Evolutionary conservation across 345 rosid genomes (phyloP).

Genomic region (Gossypium herbaceum): DNA sequence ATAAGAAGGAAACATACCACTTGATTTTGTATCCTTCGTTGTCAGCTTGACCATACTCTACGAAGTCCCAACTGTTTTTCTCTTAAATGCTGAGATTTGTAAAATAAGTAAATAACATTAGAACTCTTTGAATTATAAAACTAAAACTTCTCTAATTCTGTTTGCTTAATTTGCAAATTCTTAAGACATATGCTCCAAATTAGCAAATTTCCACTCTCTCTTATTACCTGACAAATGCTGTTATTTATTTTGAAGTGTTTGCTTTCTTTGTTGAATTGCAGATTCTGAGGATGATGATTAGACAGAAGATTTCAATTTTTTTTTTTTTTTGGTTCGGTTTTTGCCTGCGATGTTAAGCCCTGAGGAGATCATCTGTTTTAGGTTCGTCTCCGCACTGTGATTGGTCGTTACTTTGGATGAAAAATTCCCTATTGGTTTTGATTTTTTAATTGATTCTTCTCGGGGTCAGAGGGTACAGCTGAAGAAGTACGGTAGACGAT

Average conservation of each 20-base stretch:
- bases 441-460: constrained; percentile 16
- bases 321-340: constrained; percentile 5
- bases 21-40: not conserved
- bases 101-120: not conserved
- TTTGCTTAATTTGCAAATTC: constrained; percentile 1
- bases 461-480: constrained; percentile 13
- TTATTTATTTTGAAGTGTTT: not conserved
- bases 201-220: not conserved
- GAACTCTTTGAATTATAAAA: not conserved
- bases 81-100: not conserved
- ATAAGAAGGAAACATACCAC: not conserved
- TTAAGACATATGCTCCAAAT: not conserved
- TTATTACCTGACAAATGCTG: not conserved
- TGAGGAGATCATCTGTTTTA: constrained; percentile 19
- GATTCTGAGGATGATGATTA: constrained; percentile 97
- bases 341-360: constrained; percentile 12
- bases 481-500: constrained; percentile 19
- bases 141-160: not conserved
- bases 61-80: too few relatives aligned
- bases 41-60: not conserved
- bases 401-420: constrained; percentile 21
- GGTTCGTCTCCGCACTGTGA: constrained; percentile 15
- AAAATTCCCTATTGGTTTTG: constrained; percentile 6
- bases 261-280: constrained; percentile 32
- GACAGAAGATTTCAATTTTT: constrained; percentile 23